Percentiles rank a stretch among this genome's conserved stretches.
These are phyloP conservation scores for Macrolepiota dolichaula DNA, from an alignment of 768 basidiomycete genomes.

Conservation along the genomic window DNA sequence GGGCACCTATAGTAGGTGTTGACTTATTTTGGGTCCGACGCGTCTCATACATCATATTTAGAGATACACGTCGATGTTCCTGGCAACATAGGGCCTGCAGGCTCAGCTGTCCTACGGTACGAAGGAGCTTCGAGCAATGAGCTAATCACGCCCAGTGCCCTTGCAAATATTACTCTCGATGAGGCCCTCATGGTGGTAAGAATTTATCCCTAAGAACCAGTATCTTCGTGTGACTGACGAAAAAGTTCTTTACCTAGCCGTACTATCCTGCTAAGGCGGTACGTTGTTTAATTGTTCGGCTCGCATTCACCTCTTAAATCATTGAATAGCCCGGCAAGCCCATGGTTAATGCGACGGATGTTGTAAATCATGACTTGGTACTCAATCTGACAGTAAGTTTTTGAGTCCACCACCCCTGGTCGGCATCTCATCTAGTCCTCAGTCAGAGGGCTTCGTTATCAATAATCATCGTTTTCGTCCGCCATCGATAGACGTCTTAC, in stretches of 20 bases:
- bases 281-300: neutral
- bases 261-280: neutral
- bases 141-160: neutral
- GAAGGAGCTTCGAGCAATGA: neutral
- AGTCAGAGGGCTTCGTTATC: constrained; percentile 18
- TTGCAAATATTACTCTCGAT: neutral
- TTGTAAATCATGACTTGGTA: neutral
- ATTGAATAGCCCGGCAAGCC: neutral
- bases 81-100: neutral
- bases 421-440: neutral
- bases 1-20: neutral
- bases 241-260: neutral
- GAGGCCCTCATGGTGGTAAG: neutral
- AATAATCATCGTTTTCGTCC: constrained; percentile 22
- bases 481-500: constrained; percentile 32
- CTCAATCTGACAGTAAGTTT: neutral
- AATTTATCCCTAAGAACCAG: neutral
- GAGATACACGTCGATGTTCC: neutral
- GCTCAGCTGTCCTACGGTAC: neutral
- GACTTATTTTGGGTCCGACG: neutral
- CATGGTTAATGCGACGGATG: neutral
- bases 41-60: neutral
- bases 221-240: neutral
- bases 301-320: neutral
- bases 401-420: too few species aligned